Conservation (phyloP, 805 yeast genomes). For the Kregervanrija pseudodelftensis region DNA sequence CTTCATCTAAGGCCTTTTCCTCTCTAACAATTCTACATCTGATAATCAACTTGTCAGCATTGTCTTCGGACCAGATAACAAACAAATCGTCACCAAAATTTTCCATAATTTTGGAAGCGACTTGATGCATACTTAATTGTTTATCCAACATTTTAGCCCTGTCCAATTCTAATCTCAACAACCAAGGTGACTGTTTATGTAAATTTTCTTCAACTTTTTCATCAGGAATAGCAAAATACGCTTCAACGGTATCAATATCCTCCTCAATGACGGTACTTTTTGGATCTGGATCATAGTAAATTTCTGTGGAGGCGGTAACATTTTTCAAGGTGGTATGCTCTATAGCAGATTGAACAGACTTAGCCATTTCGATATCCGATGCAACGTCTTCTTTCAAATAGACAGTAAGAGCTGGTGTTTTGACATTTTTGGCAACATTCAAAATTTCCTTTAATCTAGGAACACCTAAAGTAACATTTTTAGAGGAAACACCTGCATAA, state of each 20-base stretch:
- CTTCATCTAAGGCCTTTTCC: conserved; percentile 88
- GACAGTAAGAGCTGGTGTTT: conserved; percentile 99
- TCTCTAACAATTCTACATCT: conserved; percentile 99
- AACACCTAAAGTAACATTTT: conserved; percentile 98
- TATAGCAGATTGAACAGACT: conserved; percentile 90
- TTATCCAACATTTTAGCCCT: conserved; percentile 99
- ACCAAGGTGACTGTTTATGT: conserved; percentile 97
- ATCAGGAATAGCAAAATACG: conserved; percentile 95
- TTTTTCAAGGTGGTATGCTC: conserved; percentile 93
- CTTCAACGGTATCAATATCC: conserved; percentile 94
- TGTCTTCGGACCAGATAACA: conserved; percentile 98
- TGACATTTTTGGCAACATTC: conserved; percentile 96
- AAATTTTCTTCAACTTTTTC: conserved; percentile 92
- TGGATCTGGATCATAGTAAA: conserved; percentile 97
- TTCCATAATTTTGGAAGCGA: conserved; percentile 89
- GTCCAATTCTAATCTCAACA: conserved; percentile 90
- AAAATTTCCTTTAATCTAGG: conserved; percentile 97
- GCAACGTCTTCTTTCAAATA: conserved; percentile 77
- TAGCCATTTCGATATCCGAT: conserved; percentile 86
- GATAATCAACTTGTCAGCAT: conserved; percentile 90
- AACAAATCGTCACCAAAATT: conserved; percentile 92
- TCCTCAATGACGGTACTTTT: conserved; percentile 93
- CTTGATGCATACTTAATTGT: conserved; percentile 96
- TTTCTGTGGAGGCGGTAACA: conserved; percentile 96
- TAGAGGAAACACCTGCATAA: conserved; percentile 99